Evolutionary conservation across 441 rosid genomes (phyloP).

Genomic region (Biscutella laevigata): DNA sequence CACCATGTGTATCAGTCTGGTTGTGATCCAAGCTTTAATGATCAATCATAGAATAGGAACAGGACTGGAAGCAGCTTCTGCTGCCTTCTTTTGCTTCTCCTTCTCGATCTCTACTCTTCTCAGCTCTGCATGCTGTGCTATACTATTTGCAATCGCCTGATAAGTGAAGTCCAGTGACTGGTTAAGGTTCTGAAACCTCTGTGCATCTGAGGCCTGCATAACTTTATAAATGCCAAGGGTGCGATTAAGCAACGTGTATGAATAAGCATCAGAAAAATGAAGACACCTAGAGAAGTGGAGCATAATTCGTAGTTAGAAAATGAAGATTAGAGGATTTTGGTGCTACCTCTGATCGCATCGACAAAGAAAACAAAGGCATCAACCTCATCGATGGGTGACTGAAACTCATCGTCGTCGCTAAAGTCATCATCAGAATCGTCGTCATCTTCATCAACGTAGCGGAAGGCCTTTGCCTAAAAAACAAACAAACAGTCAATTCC

Average conservation of each 20-base stretch:
- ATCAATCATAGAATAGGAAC: conserved; percentile 6
- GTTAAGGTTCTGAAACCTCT: conserved; percentile 73
- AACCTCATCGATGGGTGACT: conserved; percentile 92
- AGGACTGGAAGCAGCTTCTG: conserved; percentile 32
- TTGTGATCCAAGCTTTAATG: conserved; percentile 7
- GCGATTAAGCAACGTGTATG: not conserved
- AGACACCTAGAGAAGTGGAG: no score
- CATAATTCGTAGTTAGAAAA: no score
- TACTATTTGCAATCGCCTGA: conserved; percentile 80
- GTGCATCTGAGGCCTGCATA: conserved; percentile 67
- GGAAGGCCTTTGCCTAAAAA: conserved; percentile 58
- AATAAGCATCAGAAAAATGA: not conserved
- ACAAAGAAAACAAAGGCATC: conserved; percentile 90
- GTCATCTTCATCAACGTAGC: conserved; percentile 46
- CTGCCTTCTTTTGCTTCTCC: conserved; percentile 68
- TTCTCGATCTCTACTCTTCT: conserved; percentile 87
- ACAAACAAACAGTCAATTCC: not conserved
- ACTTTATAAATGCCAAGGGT: conserved; percentile 29
- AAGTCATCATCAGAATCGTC: conserved; percentile 77
- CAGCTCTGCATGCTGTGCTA: conserved; percentile 89
- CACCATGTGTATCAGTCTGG: conserved; percentile 2
- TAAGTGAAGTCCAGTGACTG: conserved; percentile 74
- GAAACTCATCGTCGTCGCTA: conserved; percentile 84
- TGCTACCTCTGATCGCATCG: conserved; percentile 72
- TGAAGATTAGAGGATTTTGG: not conserved